These are phyloP conservation scores for Neotropicomus parvogracilis DNA, from an alignment of 1,284 basidiomycete species.

Conservation along the genomic window DNA sequence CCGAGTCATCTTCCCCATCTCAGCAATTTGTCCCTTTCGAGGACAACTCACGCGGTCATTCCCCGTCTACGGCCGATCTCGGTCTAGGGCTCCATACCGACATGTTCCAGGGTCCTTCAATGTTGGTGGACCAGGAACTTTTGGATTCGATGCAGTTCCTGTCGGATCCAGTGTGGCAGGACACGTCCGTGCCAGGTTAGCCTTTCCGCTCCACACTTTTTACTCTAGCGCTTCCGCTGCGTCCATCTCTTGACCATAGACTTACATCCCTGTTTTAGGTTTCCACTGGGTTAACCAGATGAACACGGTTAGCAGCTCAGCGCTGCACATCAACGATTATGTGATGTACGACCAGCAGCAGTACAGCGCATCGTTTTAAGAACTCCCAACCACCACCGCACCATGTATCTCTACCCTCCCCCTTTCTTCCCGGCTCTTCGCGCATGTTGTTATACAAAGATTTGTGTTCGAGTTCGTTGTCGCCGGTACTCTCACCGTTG, in stretches of 20 bases:
- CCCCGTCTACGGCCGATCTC: constrained; percentile 9
- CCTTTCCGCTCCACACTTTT: too few relatives aligned
- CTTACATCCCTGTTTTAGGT: constrained; percentile 23
- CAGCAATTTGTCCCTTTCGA: constrained; percentile 12
- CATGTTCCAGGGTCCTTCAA: constrained; percentile 42
- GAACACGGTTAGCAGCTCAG: constrained; percentile 14
- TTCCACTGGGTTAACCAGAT: constrained; percentile 43
- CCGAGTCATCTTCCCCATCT: constrained; percentile 18
- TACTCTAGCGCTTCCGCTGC: background rate
- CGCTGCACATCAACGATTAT: constrained; percentile 29
- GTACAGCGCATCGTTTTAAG: constrained; percentile 18
- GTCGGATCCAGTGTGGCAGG: constrained; percentile 50
- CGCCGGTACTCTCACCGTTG: too few relatives aligned
- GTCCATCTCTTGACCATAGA: background rate
- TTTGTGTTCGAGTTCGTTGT: too few relatives aligned
- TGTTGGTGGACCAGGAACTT: constrained; percentile 58
- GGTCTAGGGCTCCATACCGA: constrained; percentile 36
- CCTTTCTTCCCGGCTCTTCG: background rate
- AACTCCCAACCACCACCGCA: background rate
- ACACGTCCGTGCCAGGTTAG: constrained; percentile 52
- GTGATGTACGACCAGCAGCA: constrained; percentile 24
- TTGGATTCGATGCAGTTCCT: constrained; percentile 59
- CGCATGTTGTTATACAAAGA: background rate
- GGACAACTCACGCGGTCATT: constrained; percentile 11
- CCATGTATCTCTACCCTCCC: background rate